Base-by-base conservation (phyloP, 1,284 basidiomycete species). In the Leccinum subatratum region DNA sequence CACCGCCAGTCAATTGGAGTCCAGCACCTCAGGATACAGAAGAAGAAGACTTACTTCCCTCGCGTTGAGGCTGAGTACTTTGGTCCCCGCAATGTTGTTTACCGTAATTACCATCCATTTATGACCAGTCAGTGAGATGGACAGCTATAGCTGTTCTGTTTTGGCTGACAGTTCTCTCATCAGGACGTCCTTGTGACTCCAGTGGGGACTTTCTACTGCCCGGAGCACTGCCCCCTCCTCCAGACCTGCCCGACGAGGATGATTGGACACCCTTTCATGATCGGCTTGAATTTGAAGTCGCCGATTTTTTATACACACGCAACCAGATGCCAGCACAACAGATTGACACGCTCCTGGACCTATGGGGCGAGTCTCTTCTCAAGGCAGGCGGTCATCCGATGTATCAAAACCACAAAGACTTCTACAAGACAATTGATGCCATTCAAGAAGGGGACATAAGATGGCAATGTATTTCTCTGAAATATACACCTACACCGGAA, bases 301-400 rank as follows among this genome's bases (percentile, higher is more conserved):
- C n/a, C 1, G n/a, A 57, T 4, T 61, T 48, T 25, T 14, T 69
- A 4, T 68, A 68, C 18, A 69, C 54, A 20, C 25, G 4, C 14
- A 61, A 61, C 6, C 60, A 61, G 37, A 61, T 61, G 60, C 60
- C 60, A 6, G 60, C 16, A 5, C 18, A 45, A 4, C 25, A 61
- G 4, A 61, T 61, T 9, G 14, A 61, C 8, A 61, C 5, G 3
- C 37, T 61, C 4, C 7, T 61, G 6, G 37, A 61, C 8, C 30
- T 61, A 25, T 61, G 60, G 60, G 22, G 20, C 1, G 22, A 61
- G 6, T 57, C 56, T 9, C 25, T 57, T 28, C 56, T 9, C 25
- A 57, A 0, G 25, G 56, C 12, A 3, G 25, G 56, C 16, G 4
- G 56, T 2, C 25, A 30, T 0, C 56, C 56, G 14, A 4, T 57